Base-by-base conservation (phyloP, 345 rosid species). In the Heritiera littoralis region DNA sequence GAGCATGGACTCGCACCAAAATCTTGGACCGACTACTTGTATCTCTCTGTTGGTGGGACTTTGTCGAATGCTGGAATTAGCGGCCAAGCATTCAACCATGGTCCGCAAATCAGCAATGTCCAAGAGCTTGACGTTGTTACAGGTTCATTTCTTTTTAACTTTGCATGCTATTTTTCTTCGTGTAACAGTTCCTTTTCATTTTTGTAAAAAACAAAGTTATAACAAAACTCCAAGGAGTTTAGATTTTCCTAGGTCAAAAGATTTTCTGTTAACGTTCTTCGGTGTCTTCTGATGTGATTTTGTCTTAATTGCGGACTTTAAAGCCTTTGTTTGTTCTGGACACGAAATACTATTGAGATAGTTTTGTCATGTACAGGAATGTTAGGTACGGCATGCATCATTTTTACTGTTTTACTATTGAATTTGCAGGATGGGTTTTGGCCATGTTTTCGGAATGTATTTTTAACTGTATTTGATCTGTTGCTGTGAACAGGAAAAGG, bases 21-120 rank as follows among this genome's bases (percentile, higher is more conserved):
- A 76, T 96, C 99, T 5, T 96, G 99, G 99, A 96, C 99, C 5
- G 99, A 96, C 85, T 96, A 96, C 79, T 86, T 96, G 90, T 94
- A 96, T 79, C 89, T 96, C 9, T 88, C 98, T 32, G 99, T 96
- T 58, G 99, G 99, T 4, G 99, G 99, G 75, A 96, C 99, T 49
- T 87, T 96, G 70, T 96, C 99, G 7, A 96, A 96, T 86, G 99
- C 90, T 23, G 99, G 99, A 81, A 94, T 96, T 54, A 96, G 99
- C 7, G 99, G 99, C 3, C 99, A 96, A 84, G 99, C 99, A 83
- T 96, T 96, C 66, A 87, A 92, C 70, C 97, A 96, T 59, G 99
- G 99, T 18, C 99, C 99, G 78, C 99, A 96, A 68, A 90, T 96
- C 83, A 88, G 88, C 78, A 96, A 96, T 85, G 97, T 94, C 77